phyloP scores from a whole-genome alignment of 768 basidiomycete species.

The Boletus speciosus region DNA sequence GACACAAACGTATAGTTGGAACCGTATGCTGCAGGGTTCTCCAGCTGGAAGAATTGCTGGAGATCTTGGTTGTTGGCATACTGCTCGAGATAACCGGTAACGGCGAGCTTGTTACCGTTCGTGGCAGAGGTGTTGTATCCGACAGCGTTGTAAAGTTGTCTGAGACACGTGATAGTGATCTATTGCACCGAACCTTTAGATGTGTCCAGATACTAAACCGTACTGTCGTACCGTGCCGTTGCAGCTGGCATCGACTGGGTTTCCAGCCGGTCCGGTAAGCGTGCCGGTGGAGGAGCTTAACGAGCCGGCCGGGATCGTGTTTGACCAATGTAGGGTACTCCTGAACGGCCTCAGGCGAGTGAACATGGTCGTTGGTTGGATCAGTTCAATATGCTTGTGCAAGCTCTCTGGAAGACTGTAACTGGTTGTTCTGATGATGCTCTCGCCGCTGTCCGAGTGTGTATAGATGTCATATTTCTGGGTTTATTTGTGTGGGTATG shows the following conservation, averaged over 20 bases:
- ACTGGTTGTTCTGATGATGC: conserved; percentile 59
- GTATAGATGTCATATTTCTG: conserved; percentile 65
- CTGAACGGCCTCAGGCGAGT: conserved; percentile 42
- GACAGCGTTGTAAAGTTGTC: conserved; percentile 52
- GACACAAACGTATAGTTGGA: conserved; percentile 52
- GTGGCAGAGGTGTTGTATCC: conserved; percentile 42
- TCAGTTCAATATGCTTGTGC: conserved; percentile 58
- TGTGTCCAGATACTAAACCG: not conserved
- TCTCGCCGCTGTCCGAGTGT: conserved; percentile 49
- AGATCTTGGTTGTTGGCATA: conserved; percentile 54
- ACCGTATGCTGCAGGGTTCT: conserved; percentile 46
- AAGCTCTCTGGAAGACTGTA: conserved; percentile 64
- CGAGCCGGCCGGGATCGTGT: conserved; percentile 1
- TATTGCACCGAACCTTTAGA: not conserved
- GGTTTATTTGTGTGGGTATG: not conserved
- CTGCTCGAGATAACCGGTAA: conserved; percentile 53
- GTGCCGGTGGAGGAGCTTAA: conserved; percentile 1
- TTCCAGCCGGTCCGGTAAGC: conserved; percentile 33
- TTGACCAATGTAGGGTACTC: conserved; percentile 38
- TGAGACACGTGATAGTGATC: conserved; percentile 53
- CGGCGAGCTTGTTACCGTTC: conserved; percentile 48
- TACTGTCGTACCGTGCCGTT: conserved; percentile 30
- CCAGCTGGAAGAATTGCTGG: conserved; percentile 46
- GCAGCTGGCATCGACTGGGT: conserved; percentile 46
- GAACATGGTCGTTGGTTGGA: conserved; percentile 75